Conservation (phyloP, 495 filamentous ascomycete species). For the Neurospora sp. region DNA sequence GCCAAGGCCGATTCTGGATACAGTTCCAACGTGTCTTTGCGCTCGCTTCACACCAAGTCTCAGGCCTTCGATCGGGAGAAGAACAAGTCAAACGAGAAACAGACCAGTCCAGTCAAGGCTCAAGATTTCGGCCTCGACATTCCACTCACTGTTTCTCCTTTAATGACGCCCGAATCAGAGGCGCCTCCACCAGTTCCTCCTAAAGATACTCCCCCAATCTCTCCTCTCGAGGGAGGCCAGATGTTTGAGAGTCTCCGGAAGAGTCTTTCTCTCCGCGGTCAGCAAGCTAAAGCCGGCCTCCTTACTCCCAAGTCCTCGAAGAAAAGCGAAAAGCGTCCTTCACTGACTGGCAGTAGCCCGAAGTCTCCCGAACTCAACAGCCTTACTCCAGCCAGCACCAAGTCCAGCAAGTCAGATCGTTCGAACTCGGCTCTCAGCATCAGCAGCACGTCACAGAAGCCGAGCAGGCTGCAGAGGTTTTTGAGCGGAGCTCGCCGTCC, state of each 20-base stretch:
- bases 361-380: slow-evolving; percentile 12
- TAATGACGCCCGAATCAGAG: slow-evolving; percentile 7
- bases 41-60: slow-evolving; percentile 28
- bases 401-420: slow-evolving; percentile 16
- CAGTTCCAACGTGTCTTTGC: slow-evolving; percentile 41
- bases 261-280: not conserved
- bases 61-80: slow-evolving; percentile 4
- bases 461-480: slow-evolving; percentile 30
- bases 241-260: not conserved
- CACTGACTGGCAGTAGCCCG: slow-evolving; percentile 1
- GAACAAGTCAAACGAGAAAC: slow-evolving; percentile 6
- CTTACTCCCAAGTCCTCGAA: not conserved
- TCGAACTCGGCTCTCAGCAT: slow-evolving; percentile 24
- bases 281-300: not conserved
- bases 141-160: not conserved
- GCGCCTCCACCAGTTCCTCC: slow-evolving; percentile 23
- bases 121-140: slow-evolving; percentile 3
- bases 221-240: slow-evolving; percentile 1
- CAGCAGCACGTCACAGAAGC: slow-evolving; percentile 25
- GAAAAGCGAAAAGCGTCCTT: not conserved
- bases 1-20: slow-evolving; percentile 49
- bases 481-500: slow-evolving; percentile 26
- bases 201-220: slow-evolving; percentile 13
- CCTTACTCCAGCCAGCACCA: slow-evolving; percentile 17
- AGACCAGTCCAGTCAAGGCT: not conserved